Base-by-base conservation (phyloP, 2,329 filamentous ascomycete species). In the Ophiostoma fasciatum region DNA sequence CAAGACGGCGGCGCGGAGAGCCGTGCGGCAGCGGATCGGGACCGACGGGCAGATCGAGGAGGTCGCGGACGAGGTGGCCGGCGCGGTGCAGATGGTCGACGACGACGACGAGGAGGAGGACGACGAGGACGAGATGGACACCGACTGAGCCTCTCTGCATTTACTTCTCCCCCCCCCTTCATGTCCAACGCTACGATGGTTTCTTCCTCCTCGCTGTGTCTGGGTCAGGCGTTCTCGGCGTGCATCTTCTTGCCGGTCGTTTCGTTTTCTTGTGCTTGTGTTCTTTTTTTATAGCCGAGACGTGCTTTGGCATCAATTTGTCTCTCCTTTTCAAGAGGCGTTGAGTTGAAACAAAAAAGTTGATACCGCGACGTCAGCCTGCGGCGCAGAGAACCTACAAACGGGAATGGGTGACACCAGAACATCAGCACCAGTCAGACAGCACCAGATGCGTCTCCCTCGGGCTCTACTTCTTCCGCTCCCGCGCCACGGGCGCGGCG, bases 31-130 rank as follows among this genome's bases (percentile, higher is more conserved):
- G 45, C 51, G 47, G 41, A 46, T 59, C 25, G 49, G 51, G 36
- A 48, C 53, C 44, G 56, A 59, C 20, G 57, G 57, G 28, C 51
- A 48, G 14, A 49, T 59, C 38, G 60, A 63, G 17, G 54, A 60
- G 20, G 54, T 54, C 20, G 51, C 41, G 32, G 43, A 45, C 37
- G 36, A 25, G 27, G 39, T 30, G 17, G 38, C 20, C 11, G 35
- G 34, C 25, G 32, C 34, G 26, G 44, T 31, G 17, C 33, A 19
- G 13, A 21, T 39, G 7, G 27, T 28, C 10, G 50, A 51, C 27
- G 52, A 43, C 31, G 43, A 43, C 22, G 48, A 34, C n/a, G 32
- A 28, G 6, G 25, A 27, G 6, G 32, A 34, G 22, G 37, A 28
- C 34, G 35, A 37, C 28, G 35, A 39, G 28, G 31, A 37, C 36